phyloP scores from a whole-genome alignment of 2,329 filamentous ascomycete species.

The Tolypocladium inflatum region DNA sequence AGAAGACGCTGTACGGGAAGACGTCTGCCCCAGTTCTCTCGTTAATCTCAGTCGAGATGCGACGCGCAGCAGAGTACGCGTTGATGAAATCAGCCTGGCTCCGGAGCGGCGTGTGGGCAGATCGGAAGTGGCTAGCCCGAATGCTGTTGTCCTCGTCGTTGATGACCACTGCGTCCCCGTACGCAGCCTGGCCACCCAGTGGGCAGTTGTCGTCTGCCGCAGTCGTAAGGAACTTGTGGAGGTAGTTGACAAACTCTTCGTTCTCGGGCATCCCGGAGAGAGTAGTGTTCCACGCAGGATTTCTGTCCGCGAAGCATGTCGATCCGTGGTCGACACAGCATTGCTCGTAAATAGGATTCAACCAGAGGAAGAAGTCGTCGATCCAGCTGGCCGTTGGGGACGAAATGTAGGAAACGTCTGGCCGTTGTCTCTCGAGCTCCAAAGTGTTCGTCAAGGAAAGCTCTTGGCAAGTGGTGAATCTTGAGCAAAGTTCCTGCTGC shows the following conservation, averaged over 20 bases:
- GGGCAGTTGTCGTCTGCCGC: constrained; percentile 80
- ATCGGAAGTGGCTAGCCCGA: constrained; percentile 83
- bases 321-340: constrained; percentile 62
- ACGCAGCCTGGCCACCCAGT: constrained; percentile 79
- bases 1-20: constrained; percentile 95
- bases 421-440: constrained; percentile 87
- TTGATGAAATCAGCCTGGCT: constrained; percentile 89
- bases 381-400: constrained; percentile 91
- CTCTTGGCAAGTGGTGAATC: constrained; percentile 80
- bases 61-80: constrained; percentile 79
- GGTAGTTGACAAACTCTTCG: constrained; percentile 80
- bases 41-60: constrained; percentile 72
- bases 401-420: constrained; percentile 79
- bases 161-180: constrained; percentile 74
- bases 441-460: constrained; percentile 81
- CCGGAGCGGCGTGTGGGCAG: constrained; percentile 75
- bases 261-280: constrained; percentile 88
- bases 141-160: constrained; percentile 59
- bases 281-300: constrained; percentile 81
- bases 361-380: constrained; percentile 92
- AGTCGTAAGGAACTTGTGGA: constrained; percentile 70
- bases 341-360: constrained; percentile 71
- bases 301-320: constrained; percentile 69
- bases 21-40: constrained; percentile 66
- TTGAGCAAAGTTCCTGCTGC: constrained; percentile 81